Evolutionary conservation across 23 red algal species (phyloP), one percentile per base, ranked within the genome.

Genomic region (Gracilariopsis chorda): DNA sequence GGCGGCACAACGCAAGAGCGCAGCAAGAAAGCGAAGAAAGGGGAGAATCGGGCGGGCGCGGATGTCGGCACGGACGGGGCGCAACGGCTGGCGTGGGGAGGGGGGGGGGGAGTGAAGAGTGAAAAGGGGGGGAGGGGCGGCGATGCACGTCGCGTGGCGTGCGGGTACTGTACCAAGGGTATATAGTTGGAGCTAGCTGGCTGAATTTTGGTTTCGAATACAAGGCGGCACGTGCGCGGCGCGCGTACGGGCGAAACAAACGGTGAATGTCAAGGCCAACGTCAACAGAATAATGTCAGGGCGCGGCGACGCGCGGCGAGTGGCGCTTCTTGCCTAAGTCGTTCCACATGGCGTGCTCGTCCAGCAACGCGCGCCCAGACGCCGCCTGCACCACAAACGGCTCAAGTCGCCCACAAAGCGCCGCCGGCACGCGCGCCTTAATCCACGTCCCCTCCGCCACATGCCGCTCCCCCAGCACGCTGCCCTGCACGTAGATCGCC

Each of bases 381-480:
- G 27, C 4, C 10, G 14, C 82, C 0, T 33, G 30, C 8, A 87
- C 43, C 41, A 92, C 51, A 41, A 82, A 94, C 48, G 19, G 7
- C 33, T 80, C 13, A 53, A 97, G 84, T 20, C 79, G 83, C n/a
- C 28, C 40, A 23, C 65, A 69, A 12, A 97, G 41, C 32, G 57
- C 83, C 37, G 36, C 58, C 36, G 95, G 95, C 44, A 93, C 95
- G 4, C 86, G 84, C 27, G 83, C 88, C 29, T 34, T 24, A n/a
- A 98, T 85, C 63, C 78, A 68, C 41, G 91, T 95, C 4, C 96
- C 96, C 10, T 88, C 70, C 21, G 84, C 58, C 3, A 81, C 57
- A 45, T 88, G 83, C 20, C 95, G 84, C 72, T 84, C 80, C 7
- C 60, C 45, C 67, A 93, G 89, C 34, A 91, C 59, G 24, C 84